A percentile compares a stretch with the other conserved stretches of the same genome.
These are phyloP conservation scores for Flaveria linearis DNA, from an alignment of 129 eudicot species.

Conservation along the genomic window DNA sequence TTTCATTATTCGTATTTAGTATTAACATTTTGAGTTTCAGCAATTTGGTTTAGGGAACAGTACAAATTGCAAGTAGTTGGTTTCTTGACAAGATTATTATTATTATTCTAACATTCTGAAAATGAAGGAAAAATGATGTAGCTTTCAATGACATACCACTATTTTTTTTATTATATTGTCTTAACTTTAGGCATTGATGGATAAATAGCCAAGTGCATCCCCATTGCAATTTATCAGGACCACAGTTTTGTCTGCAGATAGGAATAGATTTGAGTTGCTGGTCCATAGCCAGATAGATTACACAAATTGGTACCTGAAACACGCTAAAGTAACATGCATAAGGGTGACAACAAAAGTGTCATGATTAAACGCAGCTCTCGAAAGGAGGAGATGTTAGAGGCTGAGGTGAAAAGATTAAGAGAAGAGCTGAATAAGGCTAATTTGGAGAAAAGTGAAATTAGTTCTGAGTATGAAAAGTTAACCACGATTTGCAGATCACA, in stretches of 20 bases:
- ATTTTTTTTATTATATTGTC: too few species aligned
- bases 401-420: conserved; percentile 62
- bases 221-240: neutral
- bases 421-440: conserved; percentile 57
- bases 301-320: neutral
- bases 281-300: neutral
- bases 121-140: too few species aligned
- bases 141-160: too few species aligned
- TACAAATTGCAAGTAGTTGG: too few species aligned
- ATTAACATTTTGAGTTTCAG: too few species aligned
- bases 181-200: neutral
- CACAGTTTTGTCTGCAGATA: neutral
- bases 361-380: conserved; percentile 22
- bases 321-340: neutral
- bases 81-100: too few species aligned
- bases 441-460: conserved; percentile 69
- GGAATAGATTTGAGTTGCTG: neutral
- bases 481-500: conserved; percentile 78
- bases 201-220: neutral
- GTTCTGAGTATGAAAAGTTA: conserved; percentile 73
- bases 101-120: too few species aligned
- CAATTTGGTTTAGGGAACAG: too few species aligned
- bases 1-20: too few species aligned
- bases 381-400: conserved; percentile 49
- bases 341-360: neutral